These are phyloP conservation scores for Pleurotus djamor DNA, from an alignment of 768 basidiomycete genomes.

Conservation along the genomic window DNA sequence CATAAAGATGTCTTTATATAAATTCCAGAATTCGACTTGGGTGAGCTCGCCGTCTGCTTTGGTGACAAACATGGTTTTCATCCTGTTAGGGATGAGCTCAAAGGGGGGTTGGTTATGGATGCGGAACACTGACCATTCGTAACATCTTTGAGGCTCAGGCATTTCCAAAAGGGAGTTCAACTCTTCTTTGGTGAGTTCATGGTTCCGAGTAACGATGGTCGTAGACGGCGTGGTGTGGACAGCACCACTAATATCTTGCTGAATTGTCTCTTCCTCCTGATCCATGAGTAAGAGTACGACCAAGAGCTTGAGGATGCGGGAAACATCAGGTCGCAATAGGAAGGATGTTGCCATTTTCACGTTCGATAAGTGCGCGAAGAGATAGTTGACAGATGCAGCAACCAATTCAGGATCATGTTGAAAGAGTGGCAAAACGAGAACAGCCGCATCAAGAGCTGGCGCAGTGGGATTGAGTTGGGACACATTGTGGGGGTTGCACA, in stretches of 20 bases:
- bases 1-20: slow-evolving; percentile 84
- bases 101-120: not conserved
- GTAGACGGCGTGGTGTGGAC: slow-evolving; percentile 58
- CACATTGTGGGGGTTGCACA: slow-evolving; percentile 60
- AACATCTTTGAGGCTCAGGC: slow-evolving; percentile 77
- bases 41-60: slow-evolving; percentile 80
- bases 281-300: slow-evolving; percentile 67
- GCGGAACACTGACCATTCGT: slow-evolving; percentile 61
- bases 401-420: slow-evolving; percentile 60
- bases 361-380: slow-evolving; percentile 75
- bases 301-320: slow-evolving; percentile 64
- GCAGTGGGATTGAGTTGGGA: slow-evolving; percentile 52
- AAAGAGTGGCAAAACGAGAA: slow-evolving; percentile 74
- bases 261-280: slow-evolving; percentile 67
- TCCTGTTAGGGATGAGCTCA: slow-evolving; percentile 50
- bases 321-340: slow-evolving; percentile 68
- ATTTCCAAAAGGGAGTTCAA: slow-evolving; percentile 53
- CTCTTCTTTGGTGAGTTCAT: slow-evolving; percentile 73
- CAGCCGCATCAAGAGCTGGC: slow-evolving; percentile 56
- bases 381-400: slow-evolving; percentile 70
- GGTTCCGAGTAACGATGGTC: slow-evolving; percentile 45
- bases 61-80: slow-evolving; percentile 83
- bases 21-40: slow-evolving; percentile 94
- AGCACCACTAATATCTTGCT: slow-evolving; percentile 58
- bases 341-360: slow-evolving; percentile 77